phyloP scores from a whole-genome alignment of 139 green algal genomes.

The Asterochloris sp. region DNA sequence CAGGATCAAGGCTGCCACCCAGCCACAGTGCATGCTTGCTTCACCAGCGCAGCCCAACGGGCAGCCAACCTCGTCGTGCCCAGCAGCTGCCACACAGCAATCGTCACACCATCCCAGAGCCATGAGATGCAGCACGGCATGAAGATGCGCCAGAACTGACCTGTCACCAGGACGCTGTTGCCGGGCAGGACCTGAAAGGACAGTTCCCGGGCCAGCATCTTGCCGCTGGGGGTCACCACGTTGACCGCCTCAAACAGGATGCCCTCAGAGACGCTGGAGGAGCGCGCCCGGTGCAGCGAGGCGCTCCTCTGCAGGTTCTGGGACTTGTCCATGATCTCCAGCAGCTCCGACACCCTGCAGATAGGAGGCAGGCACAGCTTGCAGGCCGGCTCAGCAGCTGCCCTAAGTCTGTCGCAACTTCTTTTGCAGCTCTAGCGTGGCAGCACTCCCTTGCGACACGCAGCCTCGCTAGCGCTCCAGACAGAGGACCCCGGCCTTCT shows the following conservation, averaged over 20 bases:
- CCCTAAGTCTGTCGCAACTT: too few relatives aligned
- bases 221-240: conserved; percentile 46
- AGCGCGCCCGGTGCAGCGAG: background rate
- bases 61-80: too few relatives aligned
- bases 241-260: conserved; percentile 29
- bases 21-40: too few relatives aligned
- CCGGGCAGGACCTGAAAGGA: conserved; percentile 37
- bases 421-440: too few relatives aligned
- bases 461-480: too few relatives aligned
- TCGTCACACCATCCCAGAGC: background rate
- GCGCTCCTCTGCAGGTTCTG: conserved; percentile 20
- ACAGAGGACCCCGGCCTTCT: too few relatives aligned
- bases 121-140: conserved; percentile 27
- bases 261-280: background rate
- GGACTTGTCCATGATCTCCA: conserved; percentile 48
- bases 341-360: conserved; percentile 40
- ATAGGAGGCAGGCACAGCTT: background rate
- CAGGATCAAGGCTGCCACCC: too few relatives aligned
- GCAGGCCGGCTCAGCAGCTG: too few relatives aligned
- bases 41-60: too few relatives aligned
- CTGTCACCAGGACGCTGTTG: conserved; percentile 51
- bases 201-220: conserved; percentile 45
- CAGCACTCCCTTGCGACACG: too few relatives aligned
- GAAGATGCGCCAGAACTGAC: conserved; percentile 3
- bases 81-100: background rate